These are phyloP conservation scores for Lyophyllum semitale DNA, from an alignment of 768 basidiomycete species.

Conservation along the genomic window DNA sequence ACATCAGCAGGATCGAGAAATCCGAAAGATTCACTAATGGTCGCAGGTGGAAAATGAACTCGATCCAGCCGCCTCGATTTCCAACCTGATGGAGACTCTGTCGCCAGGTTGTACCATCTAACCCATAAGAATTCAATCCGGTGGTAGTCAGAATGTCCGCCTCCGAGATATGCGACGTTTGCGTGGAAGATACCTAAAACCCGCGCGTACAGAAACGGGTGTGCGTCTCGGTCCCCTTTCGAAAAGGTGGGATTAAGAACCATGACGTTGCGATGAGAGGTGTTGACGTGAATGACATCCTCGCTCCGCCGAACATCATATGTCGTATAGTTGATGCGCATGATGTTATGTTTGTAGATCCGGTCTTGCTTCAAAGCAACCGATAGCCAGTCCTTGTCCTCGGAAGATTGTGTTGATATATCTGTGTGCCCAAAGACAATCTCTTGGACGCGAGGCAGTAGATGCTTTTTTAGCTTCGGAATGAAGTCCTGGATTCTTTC, in stretches of 20 bases:
- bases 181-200: slow-evolving; percentile 30
- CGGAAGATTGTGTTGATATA: not conserved
- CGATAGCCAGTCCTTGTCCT: not conserved
- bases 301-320: slow-evolving; percentile 26
- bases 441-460: slow-evolving; percentile 2
- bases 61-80: slow-evolving; percentile 12
- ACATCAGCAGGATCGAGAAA: slow-evolving; percentile 37
- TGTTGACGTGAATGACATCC: slow-evolving; percentile 19
- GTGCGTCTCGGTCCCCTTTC: not conserved
- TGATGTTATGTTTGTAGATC: slow-evolving; percentile 20
- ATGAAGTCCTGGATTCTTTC: not conserved
- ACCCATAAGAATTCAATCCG: slow-evolving; percentile 38
- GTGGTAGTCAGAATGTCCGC: not conserved
- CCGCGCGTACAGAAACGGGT: slow-evolving; percentile 33
- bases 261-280: slow-evolving; percentile 22
- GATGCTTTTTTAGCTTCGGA: slow-evolving; percentile 3
- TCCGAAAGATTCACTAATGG: slow-evolving; percentile 26
- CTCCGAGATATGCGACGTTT: slow-evolving; percentile 17
- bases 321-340: slow-evolving; percentile 33
- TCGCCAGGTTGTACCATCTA: slow-evolving; percentile 24
- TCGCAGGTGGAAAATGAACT: slow-evolving; percentile 21
- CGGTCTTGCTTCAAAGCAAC: slow-evolving; percentile 15
- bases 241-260: slow-evolving; percentile 13
- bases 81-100: not conserved
- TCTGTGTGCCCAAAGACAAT: not conserved